A percentile compares a stretch with the other conserved stretches of the same genome.
These are phyloP conservation scores for Sicyos edulis DNA, from an alignment of 306 rosid genomes.

Conservation along the genomic window DNA sequence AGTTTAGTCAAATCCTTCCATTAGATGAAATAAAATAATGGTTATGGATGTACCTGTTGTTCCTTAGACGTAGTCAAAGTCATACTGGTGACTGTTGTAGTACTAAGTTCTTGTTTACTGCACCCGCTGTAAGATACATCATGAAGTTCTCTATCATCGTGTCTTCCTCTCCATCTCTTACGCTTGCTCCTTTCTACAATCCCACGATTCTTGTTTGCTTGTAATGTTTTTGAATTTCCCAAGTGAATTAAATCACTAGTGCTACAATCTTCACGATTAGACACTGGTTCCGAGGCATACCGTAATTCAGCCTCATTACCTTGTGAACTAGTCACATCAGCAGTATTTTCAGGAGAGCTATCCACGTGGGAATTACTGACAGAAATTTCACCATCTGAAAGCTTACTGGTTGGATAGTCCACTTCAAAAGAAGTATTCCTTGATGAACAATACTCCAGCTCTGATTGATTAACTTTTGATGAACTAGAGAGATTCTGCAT, in stretches of 20 bases:
- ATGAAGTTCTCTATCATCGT: slow-evolving; percentile 47
- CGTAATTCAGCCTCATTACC: slow-evolving; percentile 63
- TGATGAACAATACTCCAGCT: slow-evolving; percentile 44
- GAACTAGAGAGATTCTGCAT: slow-evolving; percentile 42
- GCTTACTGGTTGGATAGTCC: slow-evolving; percentile 57
- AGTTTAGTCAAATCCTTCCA: slow-evolving; percentile 23
- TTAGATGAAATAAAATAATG: slow-evolving; percentile 19
- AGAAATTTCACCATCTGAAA: slow-evolving; percentile 77
- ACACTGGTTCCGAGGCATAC: slow-evolving; percentile 47
- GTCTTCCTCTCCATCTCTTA: slow-evolving; percentile 93
- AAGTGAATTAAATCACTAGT: slow-evolving; percentile 72
- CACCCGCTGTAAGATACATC: slow-evolving; percentile 43
- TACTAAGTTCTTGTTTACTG: slow-evolving; percentile 49
- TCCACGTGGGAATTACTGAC: slow-evolving; percentile 46
- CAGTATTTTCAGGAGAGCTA: slow-evolving; percentile 72
- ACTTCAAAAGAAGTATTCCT: slow-evolving; percentile 57
- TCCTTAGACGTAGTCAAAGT: slow-evolving; percentile 38
- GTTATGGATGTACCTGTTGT: slow-evolving; percentile 49
- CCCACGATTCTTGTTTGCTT: slow-evolving; percentile 46
- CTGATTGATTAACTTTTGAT: slow-evolving; percentile 47
- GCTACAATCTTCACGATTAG: slow-evolving; percentile 82
- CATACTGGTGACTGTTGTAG: slow-evolving; percentile 26
- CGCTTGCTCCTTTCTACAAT: slow-evolving; percentile 81
- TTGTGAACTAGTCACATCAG: slow-evolving; percentile 60
- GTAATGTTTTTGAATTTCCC: slow-evolving; percentile 49